Evolutionary conservation across 768 basidiomycete genomes (phyloP), one percentile per base, ranked within the genome.

Genomic region (Boletus speciosus): DNA sequence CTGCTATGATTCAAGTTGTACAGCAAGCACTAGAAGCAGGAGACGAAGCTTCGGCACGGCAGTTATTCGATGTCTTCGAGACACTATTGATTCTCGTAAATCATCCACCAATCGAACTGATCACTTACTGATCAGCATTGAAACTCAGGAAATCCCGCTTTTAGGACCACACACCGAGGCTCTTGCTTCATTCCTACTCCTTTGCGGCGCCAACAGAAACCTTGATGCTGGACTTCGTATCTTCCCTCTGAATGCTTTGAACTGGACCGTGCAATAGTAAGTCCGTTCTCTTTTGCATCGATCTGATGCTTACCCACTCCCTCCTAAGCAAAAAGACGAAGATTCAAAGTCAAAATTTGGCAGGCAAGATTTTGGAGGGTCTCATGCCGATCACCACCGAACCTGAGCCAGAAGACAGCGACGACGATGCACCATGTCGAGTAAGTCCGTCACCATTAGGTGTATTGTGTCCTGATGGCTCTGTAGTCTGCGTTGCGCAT

Each of bases 231-330:
- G 90, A 48, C 82, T 97, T 54, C 88, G 97, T 53, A 82, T 94
- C 55, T 86, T 97, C 61, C 86, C 90, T 10, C 81, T 99, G 37
- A 98, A 98, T 65, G 89, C 91, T 7, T 82, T 99, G 9, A 90
- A 93, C 66, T 98, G 95, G 95, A 93, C 94, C 8, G 87, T 98
- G 50, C 89, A 95, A 78, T 98, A 98, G 93, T 86, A 64, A 63
- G 87, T 74, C 7, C 1, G 4, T 19, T 31, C 12, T 42, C 35
- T 16, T 37, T 35, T 10, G 6, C n/a, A 14, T 14, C 36, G 3
- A 19, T 27, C 19, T 19, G n/a, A 40, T 49, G 9, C 29, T 45
- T 6, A 51, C 23, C 38, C 47, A 40, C 49, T 61, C 44, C 15
- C 49, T 54, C 14, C 38, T 52, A 60, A 95, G 92, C 77, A 99